Evolutionary conservation across 768 basidiomycete genomes (phyloP).

Genomic region (Xerocomellus chrysenteron): DNA sequence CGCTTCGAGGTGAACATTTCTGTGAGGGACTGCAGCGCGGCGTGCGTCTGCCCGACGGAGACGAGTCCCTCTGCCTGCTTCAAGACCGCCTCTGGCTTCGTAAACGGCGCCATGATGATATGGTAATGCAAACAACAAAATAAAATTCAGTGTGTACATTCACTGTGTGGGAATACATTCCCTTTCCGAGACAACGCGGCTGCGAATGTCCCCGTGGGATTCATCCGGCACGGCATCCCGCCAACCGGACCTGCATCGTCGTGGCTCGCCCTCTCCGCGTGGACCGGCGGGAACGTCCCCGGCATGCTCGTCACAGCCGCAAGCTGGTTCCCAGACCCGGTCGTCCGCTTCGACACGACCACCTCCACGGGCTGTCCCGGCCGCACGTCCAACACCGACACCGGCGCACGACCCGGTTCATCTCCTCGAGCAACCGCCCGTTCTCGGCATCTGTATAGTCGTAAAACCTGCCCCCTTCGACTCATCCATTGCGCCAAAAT

Average conservation of each 20-base stretch:
- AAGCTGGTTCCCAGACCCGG: slow-evolving; percentile 75
- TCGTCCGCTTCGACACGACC: slow-evolving; percentile 64
- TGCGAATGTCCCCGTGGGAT: slow-evolving; percentile 81
- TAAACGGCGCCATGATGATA: slow-evolving; percentile 75
- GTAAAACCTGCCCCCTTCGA: slow-evolving; percentile 86
- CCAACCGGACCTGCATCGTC: slow-evolving; percentile 85
- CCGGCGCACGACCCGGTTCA: slow-evolving; percentile 83
- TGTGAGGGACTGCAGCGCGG: slow-evolving; percentile 84
- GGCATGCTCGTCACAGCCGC: slow-evolving; percentile 54
- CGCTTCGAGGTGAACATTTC: slow-evolving; percentile 94
- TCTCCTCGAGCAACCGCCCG: slow-evolving; percentile 64
- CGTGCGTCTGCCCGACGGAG: slow-evolving; percentile 86
- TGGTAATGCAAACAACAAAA: neutral
- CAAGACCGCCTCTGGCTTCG: slow-evolving; percentile 86
- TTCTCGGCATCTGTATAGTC: slow-evolving; percentile 80
- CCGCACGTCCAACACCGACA: slow-evolving; percentile 67
- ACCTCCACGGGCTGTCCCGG: slow-evolving; percentile 84
- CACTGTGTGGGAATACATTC: slow-evolving; percentile 13
- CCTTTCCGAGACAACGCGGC: slow-evolving; percentile 35
- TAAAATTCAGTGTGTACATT: neutral
- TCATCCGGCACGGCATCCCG: slow-evolving; percentile 85
- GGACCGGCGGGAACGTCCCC: slow-evolving; percentile 50
- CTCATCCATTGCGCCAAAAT: slow-evolving; percentile 91
- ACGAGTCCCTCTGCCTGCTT: slow-evolving; percentile 95
- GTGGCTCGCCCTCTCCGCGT: slow-evolving; percentile 50